Evolutionary conservation across 73 alveolate genomes (phyloP).

Genomic region (Tetrahymena malaccensis): DNA sequence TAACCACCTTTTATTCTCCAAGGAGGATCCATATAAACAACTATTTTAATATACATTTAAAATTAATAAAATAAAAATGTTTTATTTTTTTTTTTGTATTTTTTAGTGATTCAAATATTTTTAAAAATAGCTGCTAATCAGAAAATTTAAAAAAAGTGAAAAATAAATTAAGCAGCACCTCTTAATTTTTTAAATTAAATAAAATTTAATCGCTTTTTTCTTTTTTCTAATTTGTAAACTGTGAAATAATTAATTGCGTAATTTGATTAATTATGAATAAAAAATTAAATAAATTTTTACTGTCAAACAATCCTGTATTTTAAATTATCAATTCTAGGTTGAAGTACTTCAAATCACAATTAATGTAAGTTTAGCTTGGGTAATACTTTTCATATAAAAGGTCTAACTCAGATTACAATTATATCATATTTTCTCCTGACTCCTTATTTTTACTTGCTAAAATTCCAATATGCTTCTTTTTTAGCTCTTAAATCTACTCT

Average conservation of each 20-base stretch:
- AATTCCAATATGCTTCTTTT: conserved; percentile 8
- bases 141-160: no score
- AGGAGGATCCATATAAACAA: conserved; percentile 79
- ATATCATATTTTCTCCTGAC: not conserved
- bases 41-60: not conserved
- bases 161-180: not conserved
- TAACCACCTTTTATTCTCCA: conserved; percentile 92
- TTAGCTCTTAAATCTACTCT: not conserved
- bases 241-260: not conserved
- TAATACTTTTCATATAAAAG: conserved; percentile 14
- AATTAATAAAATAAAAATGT: not conserved
- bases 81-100: no score
- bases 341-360: conserved; percentile 81
- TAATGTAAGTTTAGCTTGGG: conserved; percentile 55
- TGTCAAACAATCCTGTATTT: conserved; percentile 69
- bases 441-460: conserved; percentile 7
- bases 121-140: not conserved
- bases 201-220: no score
- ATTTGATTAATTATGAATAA: not conserved
- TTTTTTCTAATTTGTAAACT: not conserved
- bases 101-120: no score
- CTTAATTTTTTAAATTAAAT: no score
- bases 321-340: conserved; percentile 62
- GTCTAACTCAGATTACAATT: conserved; percentile 3
- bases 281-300: not conserved